phyloP scores from a whole-genome alignment of 169 alveolate genomes.

The Plasmodium berghei region DNA sequence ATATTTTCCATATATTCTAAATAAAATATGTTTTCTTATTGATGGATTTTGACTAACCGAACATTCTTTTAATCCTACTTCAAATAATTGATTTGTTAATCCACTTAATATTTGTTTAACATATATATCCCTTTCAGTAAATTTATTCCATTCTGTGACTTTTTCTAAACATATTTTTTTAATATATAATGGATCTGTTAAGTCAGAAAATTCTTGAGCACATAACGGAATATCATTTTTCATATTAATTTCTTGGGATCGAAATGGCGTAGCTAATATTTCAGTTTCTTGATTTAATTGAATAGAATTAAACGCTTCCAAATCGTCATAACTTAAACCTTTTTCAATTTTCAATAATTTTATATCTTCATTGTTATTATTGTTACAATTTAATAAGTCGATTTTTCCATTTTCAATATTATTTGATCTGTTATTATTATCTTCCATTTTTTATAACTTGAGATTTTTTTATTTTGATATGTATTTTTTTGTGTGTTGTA shows the following conservation, averaged over 20 bases:
- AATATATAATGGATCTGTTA: conserved; percentile 80
- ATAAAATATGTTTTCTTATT: conserved; percentile 75
- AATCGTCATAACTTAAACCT: conserved; percentile 17
- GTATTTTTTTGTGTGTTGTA: too few relatives aligned
- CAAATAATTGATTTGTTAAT: conserved; percentile 82
- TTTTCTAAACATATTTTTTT: conserved; percentile 77
- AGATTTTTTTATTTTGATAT: too few relatives aligned
- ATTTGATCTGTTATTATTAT: conserved; percentile 3
- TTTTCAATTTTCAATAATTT: conserved; percentile 4
- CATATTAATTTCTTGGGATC: conserved; percentile 41
- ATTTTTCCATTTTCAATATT: conserved; percentile 7
- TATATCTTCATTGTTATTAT: conserved; percentile 1
- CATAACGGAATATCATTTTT: conserved; percentile 76
- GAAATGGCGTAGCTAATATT: conserved; percentile 56
- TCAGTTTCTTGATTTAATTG: conserved; percentile 69
- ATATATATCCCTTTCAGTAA: conserved; percentile 57
- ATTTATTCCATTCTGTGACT: conserved; percentile 78
- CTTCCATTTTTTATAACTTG: conserved; percentile 6
- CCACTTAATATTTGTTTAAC: conserved; percentile 83
- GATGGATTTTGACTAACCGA: conserved; percentile 42
- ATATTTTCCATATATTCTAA: conserved; percentile 83
- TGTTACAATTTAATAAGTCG: conserved; percentile 5
- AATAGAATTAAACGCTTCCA: conserved; percentile 53
- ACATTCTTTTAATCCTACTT: conserved; percentile 71
- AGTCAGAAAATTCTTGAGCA: conserved; percentile 78